Conservation (phyloP, 2,329 filamentous ascomycete genomes). For the Didymella lethalis region DNA sequence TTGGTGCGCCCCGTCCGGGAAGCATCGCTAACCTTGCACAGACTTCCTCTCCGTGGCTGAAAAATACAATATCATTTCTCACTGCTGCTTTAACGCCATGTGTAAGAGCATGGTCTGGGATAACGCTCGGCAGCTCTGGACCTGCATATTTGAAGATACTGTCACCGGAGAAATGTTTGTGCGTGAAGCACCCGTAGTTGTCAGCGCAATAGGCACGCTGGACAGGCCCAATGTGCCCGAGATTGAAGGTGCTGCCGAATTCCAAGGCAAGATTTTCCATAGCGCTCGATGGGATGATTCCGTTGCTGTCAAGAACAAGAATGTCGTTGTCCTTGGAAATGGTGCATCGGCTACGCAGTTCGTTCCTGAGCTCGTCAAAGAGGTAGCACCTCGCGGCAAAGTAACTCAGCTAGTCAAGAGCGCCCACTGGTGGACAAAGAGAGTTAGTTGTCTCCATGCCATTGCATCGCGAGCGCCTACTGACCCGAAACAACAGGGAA, state of each 20-base stretch:
- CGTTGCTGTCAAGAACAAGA: not conserved
- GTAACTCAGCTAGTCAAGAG: not conserved
- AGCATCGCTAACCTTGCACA: no score
- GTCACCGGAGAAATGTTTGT: not conserved
- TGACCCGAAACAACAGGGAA: not conserved
- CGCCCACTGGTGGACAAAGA: constrained; percentile 2
- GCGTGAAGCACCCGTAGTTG: not conserved
- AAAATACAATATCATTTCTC: not conserved
- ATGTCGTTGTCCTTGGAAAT: not conserved
- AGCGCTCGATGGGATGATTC: not conserved
- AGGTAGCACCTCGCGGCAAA: constrained; percentile 1
- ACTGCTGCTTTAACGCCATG: not conserved
- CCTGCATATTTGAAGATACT: not conserved
- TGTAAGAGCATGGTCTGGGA: constrained; percentile 3
- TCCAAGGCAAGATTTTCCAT: not conserved
- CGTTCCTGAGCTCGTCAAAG: constrained; percentile 1
- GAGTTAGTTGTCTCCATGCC: not conserved
- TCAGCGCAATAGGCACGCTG: constrained; percentile 1
- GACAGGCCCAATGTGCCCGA: constrained; percentile 1
- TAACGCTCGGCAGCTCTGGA: not conserved
- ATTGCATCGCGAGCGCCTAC: not conserved
- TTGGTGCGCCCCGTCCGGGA: no score
- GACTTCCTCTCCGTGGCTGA: not conserved
- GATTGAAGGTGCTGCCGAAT: not conserved
- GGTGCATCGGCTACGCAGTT: constrained; percentile 1